A percentile compares a stretch with the other conserved stretches of the same genome.
Evolutionary conservation across 352 stramenopile species (phyloP).

Genomic region (Aphanomyces astaci): DNA sequence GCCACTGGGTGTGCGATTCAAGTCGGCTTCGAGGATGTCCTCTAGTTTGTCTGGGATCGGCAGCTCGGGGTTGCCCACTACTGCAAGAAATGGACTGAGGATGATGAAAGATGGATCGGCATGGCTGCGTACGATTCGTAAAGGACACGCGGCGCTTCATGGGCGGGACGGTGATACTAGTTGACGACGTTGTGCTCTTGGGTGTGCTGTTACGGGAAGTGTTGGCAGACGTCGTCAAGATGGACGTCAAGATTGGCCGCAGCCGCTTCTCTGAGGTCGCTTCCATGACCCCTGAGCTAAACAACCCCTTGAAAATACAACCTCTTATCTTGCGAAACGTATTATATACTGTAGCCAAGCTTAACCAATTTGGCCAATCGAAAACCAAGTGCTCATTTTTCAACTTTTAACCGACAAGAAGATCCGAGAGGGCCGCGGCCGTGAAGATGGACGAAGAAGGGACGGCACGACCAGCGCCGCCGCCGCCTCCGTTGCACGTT

Average conservation of each 20-base stretch:
- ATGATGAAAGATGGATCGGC: neutral
- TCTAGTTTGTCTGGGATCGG: slow-evolving; percentile 10
- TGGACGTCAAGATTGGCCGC: neutral
- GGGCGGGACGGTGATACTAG: neutral
- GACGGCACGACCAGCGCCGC: neutral
- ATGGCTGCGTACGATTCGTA: neutral
- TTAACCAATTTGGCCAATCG: neutral
- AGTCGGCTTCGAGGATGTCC: slow-evolving; percentile 3
- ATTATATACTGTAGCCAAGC: neutral
- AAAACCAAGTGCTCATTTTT: neutral
- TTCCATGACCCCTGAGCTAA: neutral
- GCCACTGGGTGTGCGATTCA: neutral
- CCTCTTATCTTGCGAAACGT: neutral
- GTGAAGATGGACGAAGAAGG: neutral
- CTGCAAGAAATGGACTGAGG: neutral
- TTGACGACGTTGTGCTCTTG: neutral
- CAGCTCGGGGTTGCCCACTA: slow-evolving; percentile 2
- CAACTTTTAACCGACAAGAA: neutral
- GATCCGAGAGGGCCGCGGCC: neutral
- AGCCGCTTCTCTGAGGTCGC: neutral
- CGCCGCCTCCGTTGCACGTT: neutral
- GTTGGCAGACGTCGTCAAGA: neutral
- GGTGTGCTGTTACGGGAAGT: neutral
- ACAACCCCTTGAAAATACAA: neutral
- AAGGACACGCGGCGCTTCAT: slow-evolving; percentile 20